Percentiles rank a stretch among this genome's conserved stretches.
Conservation (phyloP, 106 monocot genomes). For the Dioscorea zingiberensis region DNA sequence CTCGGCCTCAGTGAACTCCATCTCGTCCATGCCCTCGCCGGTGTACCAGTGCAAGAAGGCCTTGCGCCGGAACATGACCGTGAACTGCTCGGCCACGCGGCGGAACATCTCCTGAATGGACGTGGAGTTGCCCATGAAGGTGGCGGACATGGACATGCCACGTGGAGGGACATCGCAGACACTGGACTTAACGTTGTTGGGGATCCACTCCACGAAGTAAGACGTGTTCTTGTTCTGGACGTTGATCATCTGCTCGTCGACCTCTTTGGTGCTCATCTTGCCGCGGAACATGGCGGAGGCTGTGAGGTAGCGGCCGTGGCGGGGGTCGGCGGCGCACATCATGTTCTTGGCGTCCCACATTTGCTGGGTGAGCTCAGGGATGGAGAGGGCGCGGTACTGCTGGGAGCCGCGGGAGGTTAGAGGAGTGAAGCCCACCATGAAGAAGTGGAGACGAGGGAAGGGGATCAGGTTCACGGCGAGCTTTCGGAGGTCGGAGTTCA, state of each 20-base stretch:
- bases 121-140: slow-evolving; percentile 38
- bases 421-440: slow-evolving; percentile 68
- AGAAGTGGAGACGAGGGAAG: slow-evolving; percentile 75
- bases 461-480: slow-evolving; percentile 67
- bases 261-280: slow-evolving; percentile 46
- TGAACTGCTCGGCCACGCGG: slow-evolving; percentile 54
- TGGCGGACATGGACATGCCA: slow-evolving; percentile 26
- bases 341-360: slow-evolving; percentile 80
- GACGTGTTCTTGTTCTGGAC: slow-evolving; percentile 79
- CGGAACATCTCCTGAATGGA: slow-evolving; percentile 67
- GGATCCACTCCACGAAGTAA: slow-evolving; percentile 82
- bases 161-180: slow-evolving; percentile 62
- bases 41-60: slow-evolving; percentile 61
- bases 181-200: slow-evolving; percentile 78
- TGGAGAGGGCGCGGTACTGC: slow-evolving; percentile 55
- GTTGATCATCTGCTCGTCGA: slow-evolving; percentile 48
- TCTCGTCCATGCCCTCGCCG: slow-evolving; percentile 61
- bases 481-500: slow-evolving; percentile 59
- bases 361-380: slow-evolving; percentile 67
- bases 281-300: slow-evolving; percentile 50
- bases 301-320: slow-evolving; percentile 65
- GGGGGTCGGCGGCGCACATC: slow-evolving; percentile 73
- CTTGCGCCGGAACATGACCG: slow-evolving; percentile 50
- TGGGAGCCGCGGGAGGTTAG: slow-evolving; percentile 66
- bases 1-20: slow-evolving; percentile 66